Base-by-base conservation (phyloP, 2,329 filamentous ascomycete species). In the Thelonectria discophora region DNA sequence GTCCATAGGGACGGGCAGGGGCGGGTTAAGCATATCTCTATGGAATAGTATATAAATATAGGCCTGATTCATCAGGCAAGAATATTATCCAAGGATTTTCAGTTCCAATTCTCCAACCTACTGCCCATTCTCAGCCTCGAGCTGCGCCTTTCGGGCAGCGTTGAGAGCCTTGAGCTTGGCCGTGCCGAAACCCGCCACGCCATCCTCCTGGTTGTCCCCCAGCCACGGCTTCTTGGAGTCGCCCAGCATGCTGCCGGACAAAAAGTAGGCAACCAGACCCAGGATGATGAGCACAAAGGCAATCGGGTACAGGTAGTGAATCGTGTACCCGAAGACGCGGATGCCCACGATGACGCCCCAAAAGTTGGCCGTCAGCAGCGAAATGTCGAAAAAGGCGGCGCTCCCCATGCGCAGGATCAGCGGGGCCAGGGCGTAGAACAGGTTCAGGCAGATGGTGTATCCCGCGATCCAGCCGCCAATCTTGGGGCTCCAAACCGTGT, bases 331-430 rank as follows among this genome's bases (percentile, higher is more conserved):
- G 73, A 99, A 97, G 50, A 98, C 91, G 74, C 89, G 86, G 69
- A 96, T 87, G 51, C 95, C 95, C 70, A 99, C 94, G 68, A 96
- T 90, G 64, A 97, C 90, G 67, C 93, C 94, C 95, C 95, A 99
- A 81, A 98, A 98, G 79, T 97, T 97, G 70, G 89, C 92, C 2
- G 95, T 98, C 62, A 99, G 83, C 67, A 99, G 82, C 8, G 91
- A 94, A 72, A 98, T 97, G 78, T 99, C 97, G 82, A 97, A 96
- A 80, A 99, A 97, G 18, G 94, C 94, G 3, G 95, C 95, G 15
- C 88, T 91, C 27, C 91, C 91, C 81, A 98, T 90, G 67, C 95
- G 92, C 78, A 98, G 89, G 65, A 99, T 85, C 56, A 98, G 80
- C 0, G 95, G 95, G 0, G 91, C 93, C 3, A 95, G 82, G 8